phyloP scores from a whole-genome alignment of 805 yeast genomes.

The Nakazawaea wyomingensis region DNA sequence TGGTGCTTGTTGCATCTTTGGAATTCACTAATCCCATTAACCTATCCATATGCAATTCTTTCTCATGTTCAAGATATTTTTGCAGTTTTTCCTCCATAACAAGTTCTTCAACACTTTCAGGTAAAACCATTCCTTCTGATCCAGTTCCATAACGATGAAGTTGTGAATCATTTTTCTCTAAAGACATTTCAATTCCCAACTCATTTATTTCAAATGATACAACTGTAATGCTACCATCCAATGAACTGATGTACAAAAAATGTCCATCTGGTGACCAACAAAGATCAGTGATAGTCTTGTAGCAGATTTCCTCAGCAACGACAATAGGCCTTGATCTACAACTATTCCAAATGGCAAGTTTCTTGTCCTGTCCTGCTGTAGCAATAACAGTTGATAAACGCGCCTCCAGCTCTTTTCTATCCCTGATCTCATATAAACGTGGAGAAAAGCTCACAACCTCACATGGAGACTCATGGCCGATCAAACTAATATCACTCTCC shows the following conservation, averaged over 20 bases:
- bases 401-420: conserved; percentile 19
- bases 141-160: conserved; percentile 85
- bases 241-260: conserved; percentile 65
- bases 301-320: conserved; percentile 70
- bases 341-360: conserved; percentile 86
- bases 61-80: conserved; percentile 23
- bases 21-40: conserved; percentile 28
- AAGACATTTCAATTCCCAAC: conserved; percentile 54
- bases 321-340: conserved; percentile 68
- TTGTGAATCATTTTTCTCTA: conserved; percentile 62
- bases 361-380: conserved; percentile 92
- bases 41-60: conserved; percentile 33
- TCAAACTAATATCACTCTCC: conserved; percentile 68
- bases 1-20: conserved; percentile 1
- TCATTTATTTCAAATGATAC: conserved; percentile 60
- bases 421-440: conserved; percentile 42
- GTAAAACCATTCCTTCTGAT: conserved; percentile 75
- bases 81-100: conserved; percentile 61
- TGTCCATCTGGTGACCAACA: conserved; percentile 85
- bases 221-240: conserved; percentile 78
- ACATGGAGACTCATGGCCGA: conserved; percentile 83
- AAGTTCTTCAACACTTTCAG: conserved; percentile 81
- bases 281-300: conserved; percentile 80
- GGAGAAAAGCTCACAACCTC: conserved; percentile 79
- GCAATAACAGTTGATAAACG: conserved; percentile 69